Evolutionary conservation across 371 early-diverging fungal species (phyloP).

Genomic region (Actinomortierella ambigua): DNA sequence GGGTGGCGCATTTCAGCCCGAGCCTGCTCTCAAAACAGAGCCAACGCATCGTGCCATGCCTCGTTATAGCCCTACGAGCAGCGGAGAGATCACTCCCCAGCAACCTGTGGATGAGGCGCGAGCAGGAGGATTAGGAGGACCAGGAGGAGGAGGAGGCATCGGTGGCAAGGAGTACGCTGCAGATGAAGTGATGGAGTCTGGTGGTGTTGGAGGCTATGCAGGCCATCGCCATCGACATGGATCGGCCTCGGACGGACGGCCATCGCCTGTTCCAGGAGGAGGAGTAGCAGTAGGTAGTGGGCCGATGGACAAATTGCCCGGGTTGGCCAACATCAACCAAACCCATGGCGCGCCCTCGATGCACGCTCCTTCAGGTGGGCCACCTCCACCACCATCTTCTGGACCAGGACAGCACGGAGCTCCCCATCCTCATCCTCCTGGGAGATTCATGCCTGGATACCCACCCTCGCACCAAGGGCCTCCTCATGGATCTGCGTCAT

Average conservation of each 20-base stretch:
- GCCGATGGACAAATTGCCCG: slow-evolving; percentile 21
- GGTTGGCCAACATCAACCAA: slow-evolving; percentile 18
- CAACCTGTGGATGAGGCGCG: too few relatives aligned
- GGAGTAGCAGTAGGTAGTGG: too few relatives aligned
- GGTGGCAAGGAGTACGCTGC: slow-evolving; percentile 21
- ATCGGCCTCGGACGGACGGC: slow-evolving; percentile 9
- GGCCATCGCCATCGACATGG: slow-evolving; percentile 25
- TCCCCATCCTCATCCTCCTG: slow-evolving; percentile 11
- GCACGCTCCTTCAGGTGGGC: background rate
- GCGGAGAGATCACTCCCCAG: too few relatives aligned
- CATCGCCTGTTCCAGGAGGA: too few relatives aligned
- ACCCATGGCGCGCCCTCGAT: background rate
- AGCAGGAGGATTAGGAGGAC: slow-evolving; percentile 1
- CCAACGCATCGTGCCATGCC: too few relatives aligned
- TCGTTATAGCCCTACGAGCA: too few relatives aligned
- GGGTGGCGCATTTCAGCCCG: too few relatives aligned
- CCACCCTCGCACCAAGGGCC: too few relatives aligned
- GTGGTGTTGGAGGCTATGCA: slow-evolving; percentile 23
- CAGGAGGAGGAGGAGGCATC: background rate
- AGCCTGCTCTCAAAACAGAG: too few relatives aligned
- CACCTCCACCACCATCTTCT: slow-evolving; percentile 10
- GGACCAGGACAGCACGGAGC: slow-evolving; percentile 8
- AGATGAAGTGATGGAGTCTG: slow-evolving; percentile 45
- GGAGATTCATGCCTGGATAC: too few relatives aligned
- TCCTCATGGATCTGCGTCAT: too few relatives aligned